Percentiles rank a stretch among this genome's conserved stretches.
Conservation (phyloP, 2,329 filamentous ascomycete genomes). For the Phaeosphaeriaceae sp. region DNA sequence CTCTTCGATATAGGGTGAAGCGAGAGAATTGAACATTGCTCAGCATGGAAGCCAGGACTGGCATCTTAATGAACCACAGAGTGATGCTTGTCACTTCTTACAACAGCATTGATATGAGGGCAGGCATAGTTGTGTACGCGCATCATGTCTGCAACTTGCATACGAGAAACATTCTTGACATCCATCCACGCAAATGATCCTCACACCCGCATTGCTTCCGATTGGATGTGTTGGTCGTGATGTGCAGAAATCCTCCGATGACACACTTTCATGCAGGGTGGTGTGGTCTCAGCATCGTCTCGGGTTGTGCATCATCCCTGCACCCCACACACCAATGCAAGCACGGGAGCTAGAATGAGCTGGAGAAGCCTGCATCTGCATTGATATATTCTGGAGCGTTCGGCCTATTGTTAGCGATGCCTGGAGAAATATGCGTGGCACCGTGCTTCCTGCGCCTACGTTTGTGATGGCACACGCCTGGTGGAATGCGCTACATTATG, state of each 20-base stretch:
- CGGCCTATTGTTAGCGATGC: neutral
- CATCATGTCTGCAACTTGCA: neutral
- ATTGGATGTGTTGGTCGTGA: neutral
- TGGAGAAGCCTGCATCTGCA: neutral
- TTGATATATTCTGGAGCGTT: neutral
- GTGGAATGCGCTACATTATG: too few relatives aligned
- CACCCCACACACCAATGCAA: neutral
- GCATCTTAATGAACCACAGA: neutral
- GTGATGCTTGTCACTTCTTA: neutral
- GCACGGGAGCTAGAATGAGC: neutral
- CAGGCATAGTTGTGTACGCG: neutral
- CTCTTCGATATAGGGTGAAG: neutral
- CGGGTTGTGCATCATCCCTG: neutral
- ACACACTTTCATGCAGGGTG: neutral
- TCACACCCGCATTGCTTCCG: neutral
- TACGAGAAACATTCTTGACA: neutral
- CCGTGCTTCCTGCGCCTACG: neutral
- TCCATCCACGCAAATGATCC: neutral
- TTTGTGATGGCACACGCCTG: too few relatives aligned
- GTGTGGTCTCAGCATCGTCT: neutral
- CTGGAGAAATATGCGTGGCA: neutral
- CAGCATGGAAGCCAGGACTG: neutral
- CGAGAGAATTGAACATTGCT: neutral
- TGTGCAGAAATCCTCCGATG: neutral
- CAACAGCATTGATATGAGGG: neutral